Evolutionary conservation across 2,329 filamentous ascomycete genomes (phyloP), one percentile per base, ranked within the genome.

Genomic region (Exophiala dermatitidis): DNA sequence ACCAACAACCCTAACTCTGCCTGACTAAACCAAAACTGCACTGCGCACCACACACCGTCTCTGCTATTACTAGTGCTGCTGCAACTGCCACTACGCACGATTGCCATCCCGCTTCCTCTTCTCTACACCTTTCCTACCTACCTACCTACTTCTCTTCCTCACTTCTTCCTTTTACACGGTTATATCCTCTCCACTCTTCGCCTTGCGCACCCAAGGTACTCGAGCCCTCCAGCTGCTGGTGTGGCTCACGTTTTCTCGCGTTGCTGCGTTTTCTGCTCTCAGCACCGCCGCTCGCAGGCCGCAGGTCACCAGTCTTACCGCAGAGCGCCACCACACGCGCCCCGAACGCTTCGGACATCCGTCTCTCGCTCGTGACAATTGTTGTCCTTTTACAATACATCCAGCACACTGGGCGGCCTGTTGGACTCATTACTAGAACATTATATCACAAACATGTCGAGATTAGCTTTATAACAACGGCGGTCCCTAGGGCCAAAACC

Each of bases 391-490:
- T 8, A 9, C 9, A 42, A n/a, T 5, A 10, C 26, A 41, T 40
- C n/a, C 41, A 42, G 26, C 36, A 9, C 49, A 19, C 28, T 46
- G 41, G 50, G 42, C 53, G 38, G 32, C 36, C 53, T 45, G 44
- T 48, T 26, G 52, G 44, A 45, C 51, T 12, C 38, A 54, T 33
- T 47, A 30, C 42, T 34, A 48, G 19, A 45, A 46, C 37, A 44
- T 12, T 32, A 54, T 3, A 41, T 26, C 26, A 41, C 26, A 60
- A 66, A 60, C 62, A 67, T 63, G 64, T 68, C 69, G 64, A 61
- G 58, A 60, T 69, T 56, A 61, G 68, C 69, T 68, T 73, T 71
- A 72, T 73, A 69, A 71, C 70, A 66, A 62, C 62, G 60, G 54
- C 57, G 60, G 68, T 71, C 68, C 68, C 66, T 56, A 52, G 52